phyloP scores from a whole-genome alignment of 352 stramenopile genomes.

The Lagenidium giganteum region DNA sequence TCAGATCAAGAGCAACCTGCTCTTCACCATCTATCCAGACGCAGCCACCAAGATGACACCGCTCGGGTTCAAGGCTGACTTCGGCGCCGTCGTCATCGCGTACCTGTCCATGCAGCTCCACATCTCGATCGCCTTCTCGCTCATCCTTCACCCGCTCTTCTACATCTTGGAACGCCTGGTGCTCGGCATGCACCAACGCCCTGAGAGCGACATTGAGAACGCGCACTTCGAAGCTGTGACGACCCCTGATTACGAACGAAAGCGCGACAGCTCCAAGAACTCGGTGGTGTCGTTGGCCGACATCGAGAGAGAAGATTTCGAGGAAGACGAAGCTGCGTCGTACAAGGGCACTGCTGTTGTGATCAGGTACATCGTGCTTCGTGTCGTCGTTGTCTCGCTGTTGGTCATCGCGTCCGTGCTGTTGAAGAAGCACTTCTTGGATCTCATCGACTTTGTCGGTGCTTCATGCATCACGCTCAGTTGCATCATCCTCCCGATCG shows the following conservation, averaged over 20 bases:
- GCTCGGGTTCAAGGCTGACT: conserved; percentile 21
- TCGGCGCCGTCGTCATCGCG: conserved; percentile 20
- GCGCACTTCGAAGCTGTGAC: conserved; percentile 5
- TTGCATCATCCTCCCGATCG: conserved; percentile 18
- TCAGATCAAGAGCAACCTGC: conserved; percentile 33
- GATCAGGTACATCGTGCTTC: conserved; percentile 20
- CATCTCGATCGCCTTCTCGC: conserved; percentile 48
- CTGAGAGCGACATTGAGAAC: conserved; percentile 5
- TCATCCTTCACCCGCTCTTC: conserved; percentile 52
- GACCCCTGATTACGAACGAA: conserved; percentile 6
- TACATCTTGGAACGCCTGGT: conserved; percentile 15
- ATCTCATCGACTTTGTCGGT: conserved; percentile 25
- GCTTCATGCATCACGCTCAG: conserved; percentile 24
- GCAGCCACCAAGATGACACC: conserved; percentile 18
- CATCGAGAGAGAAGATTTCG: conserved; percentile 11
- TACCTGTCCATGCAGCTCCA: conserved; percentile 52
- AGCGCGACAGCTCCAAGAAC: conserved; percentile 9
- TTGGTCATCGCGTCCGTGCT: conserved; percentile 16
- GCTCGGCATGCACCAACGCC: conserved; percentile 16
- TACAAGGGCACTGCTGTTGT: conserved; percentile 17
- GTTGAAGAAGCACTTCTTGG: conserved; percentile 26
- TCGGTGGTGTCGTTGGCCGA: conserved; percentile 20
- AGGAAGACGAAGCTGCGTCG: conserved; percentile 9
- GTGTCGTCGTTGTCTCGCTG: conserved; percentile 13
- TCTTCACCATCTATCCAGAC: conserved; percentile 59